Evolutionary conservation across 2,329 filamentous ascomycete species (phyloP), one percentile per base, ranked within the genome.

Genomic region (Neofusicoccum umdonicola): DNA sequence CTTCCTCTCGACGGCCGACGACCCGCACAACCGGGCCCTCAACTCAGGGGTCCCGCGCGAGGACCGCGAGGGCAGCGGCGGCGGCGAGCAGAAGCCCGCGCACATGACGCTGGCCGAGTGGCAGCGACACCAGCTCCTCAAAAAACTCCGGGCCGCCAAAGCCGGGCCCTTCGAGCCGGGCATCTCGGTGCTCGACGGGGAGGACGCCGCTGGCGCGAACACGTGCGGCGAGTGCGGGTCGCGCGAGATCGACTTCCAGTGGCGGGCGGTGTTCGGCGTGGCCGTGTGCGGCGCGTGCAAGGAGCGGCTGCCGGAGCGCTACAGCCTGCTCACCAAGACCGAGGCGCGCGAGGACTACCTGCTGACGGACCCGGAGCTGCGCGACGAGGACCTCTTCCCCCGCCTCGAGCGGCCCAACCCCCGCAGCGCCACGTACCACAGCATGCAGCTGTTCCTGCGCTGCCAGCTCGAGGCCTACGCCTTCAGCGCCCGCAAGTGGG

Each of bases 391-490:
- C 15, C 82, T 99, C 1, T 83, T 99, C 0, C 94, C 94, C 0
- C 93, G 96, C 75, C 84, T 99, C 8, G 90, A 91, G 62, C 89
- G 89, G 39, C 94, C 95, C 1, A 99, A 99, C 71, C 95, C 95
- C 0, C 95, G 97, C 79, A 97, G 97, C 76, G 88, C 90, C 0
- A 93, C 93, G 65, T 99, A 93, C 92, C 93, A 97, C 77, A 92
- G 96, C 81, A 99, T 99, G 95, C 97, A 97, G 89, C 85, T 99
- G 2, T 99, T 95, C 75, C 83, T 99, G 22, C 90, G 95, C 0
- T 96, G 88, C 66, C 95, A 99, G 74, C 91, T 99, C 2, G 95
- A 99, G 74, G 92, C 93, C 64, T 97, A 97, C 74, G 95, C 94
- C 0, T 89, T 98, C 71, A 87, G 81, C 0, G 78, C 84, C 1